Evolutionary conservation across 305 asterid genomes (phyloP), one percentile per base, ranked within the genome.

Genomic region (Ilex paraguariensis): DNA sequence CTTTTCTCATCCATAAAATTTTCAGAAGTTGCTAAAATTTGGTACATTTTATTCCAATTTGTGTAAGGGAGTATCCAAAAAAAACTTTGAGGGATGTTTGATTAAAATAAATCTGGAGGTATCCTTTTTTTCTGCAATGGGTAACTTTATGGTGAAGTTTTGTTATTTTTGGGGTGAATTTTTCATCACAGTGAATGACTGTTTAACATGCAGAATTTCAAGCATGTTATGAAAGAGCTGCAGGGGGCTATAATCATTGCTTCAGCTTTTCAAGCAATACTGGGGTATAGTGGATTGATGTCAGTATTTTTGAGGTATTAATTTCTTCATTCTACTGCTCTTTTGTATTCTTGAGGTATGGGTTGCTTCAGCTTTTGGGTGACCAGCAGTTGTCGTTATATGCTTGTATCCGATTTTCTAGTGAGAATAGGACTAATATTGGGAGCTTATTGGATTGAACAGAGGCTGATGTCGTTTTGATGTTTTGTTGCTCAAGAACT

Each of bases 261-360:
- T 73, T 87, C 97, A 46, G 86, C 96, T 71, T 93, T 90, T 81
- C 99, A 90, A 77, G 84, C 85, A 50, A 56, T 93, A 64, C 74
- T 93, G 70, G 99, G 99, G 48, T 93, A 90, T 90, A 94, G 96
- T 67, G 99, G 99, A 53, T 73, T 90, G 73, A 86, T 94, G 97
- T 48, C 79, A 57, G 67, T 94, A 76, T 36, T 94, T 56, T 67
- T 88, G 70, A 88, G 88, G 99, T 90, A 78, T 61, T 64, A 28
- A 56, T 55, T 63, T 65, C 60, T 70, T 21, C 53, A 49, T 4
- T 12, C 11, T 12, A 7, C 7, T 15, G 2, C n/a, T 7, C 33
- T n/a, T 15, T 11, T n/a, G 14, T 49, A 49, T 49, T 12, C 14
- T 49, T 49, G 53, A 8, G 9, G 28, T 7, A 7, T 8, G 9